Base-by-base conservation (phyloP, 768 basidiomycete genomes). In the Auriscalpium microsporum region DNA sequence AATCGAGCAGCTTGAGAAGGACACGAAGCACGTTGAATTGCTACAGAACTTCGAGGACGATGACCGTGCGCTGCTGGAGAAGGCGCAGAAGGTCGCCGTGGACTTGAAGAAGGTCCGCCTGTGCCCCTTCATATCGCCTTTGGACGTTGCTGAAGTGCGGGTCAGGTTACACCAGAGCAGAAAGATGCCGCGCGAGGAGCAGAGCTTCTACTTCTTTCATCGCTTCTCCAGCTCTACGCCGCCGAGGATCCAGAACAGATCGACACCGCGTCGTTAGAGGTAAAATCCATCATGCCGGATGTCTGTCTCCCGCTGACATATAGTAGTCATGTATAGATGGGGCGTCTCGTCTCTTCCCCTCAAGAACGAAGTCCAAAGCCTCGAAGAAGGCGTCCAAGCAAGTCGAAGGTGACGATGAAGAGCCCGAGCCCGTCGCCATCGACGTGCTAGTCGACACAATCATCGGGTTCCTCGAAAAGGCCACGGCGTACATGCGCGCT, bases 391-490 rank as follows among this genome's bases (percentile, higher is more conserved):
- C 59, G 48, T 57, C 67, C 13, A 75, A 76, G 62, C 78, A 78
- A 59, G 58, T 67, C 16, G 73, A 71, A 57, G 75, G 51, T 56
- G 67, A 71, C 38, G 54, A 62, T 46, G 45, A 63, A 50, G 57
- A 75, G 13, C 74, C 74, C 9, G 72, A 72, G 3, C 74, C 78
- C 1, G 79, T 80, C 48, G 84, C 93, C 1, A 81, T 94, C 53
- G 93, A 96, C 58, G 70, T 93, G 45, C 76, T 97, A 42, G 83
- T 94, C 36, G 94, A 97, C 65, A 78, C 79, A n/a, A 81, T 97
- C 50, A 90, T 99, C 48, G 91, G 91, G 7, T 86, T 90, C 65
- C 71, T 99, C 38, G 93, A 97, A 67, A 81, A 86, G 56, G 84
- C 86, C 2, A 87, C 85, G 5, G 80, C 84, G 42, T 94, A 87